phyloP scores from a whole-genome alignment of 2,329 filamentous ascomycete genomes.

The Calonectria ilicicola region DNA sequence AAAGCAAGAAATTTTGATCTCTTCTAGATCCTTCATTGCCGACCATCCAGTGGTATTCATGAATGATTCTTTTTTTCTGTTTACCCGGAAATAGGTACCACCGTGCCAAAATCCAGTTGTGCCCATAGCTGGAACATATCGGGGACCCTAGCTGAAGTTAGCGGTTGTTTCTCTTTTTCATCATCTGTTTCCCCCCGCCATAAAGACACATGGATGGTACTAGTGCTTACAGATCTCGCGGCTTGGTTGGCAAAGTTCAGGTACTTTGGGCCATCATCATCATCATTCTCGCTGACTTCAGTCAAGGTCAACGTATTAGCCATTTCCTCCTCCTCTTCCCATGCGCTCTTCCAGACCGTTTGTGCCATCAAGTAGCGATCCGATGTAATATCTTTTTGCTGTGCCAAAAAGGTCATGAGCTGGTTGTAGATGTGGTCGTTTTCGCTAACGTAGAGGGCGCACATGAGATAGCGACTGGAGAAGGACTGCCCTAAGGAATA shows the following conservation, averaged over 20 bases:
- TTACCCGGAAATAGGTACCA: conserved; percentile 62
- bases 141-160: conserved; percentile 52
- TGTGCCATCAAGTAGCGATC: conserved; percentile 67
- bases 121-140: conserved; percentile 67
- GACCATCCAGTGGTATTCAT: conserved; percentile 48
- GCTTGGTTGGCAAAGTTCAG: conserved; percentile 72
- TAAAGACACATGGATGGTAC: no score
- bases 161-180: background rate
- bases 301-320: conserved; percentile 52
- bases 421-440: conserved; percentile 70
- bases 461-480: conserved; percentile 60
- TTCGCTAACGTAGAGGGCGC: conserved; percentile 64
- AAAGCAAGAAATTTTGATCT: conserved; percentile 66
- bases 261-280: conserved; percentile 53
- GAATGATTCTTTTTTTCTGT: conserved; percentile 58
- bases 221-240: conserved; percentile 57
- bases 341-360: conserved; percentile 65
- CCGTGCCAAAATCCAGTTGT: conserved; percentile 66
- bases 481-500: conserved; percentile 50
- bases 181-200: no score
- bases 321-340: conserved; percentile 65
- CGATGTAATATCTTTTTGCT: conserved; percentile 62
- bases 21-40: conserved; percentile 63
- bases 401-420: conserved; percentile 69
- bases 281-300: conserved; percentile 43